Conservation (phyloP, 768 basidiomycete species). For the Russula ochroleuca region DNA sequence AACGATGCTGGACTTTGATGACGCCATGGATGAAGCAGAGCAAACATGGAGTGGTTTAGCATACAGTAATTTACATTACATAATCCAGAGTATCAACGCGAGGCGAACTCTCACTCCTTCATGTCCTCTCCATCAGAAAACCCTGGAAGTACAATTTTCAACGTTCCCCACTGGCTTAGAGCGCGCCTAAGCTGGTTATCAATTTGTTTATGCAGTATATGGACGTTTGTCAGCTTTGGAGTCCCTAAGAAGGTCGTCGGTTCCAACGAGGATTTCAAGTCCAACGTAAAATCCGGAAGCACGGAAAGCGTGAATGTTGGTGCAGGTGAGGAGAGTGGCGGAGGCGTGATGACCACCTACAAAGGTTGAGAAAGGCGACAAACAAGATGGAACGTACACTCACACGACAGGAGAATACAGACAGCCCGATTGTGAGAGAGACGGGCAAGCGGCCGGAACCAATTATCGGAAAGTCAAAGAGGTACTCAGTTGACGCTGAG, state of each 20-base stretch:
- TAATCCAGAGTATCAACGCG: too few relatives aligned
- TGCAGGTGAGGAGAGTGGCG: slow-evolving; percentile 47
- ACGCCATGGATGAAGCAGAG: slow-evolving; percentile 16
- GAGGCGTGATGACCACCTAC: slow-evolving; percentile 63
- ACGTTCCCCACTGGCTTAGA: slow-evolving; percentile 45
- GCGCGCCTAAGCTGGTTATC: slow-evolving; percentile 54
- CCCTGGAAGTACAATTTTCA: slow-evolving; percentile 67
- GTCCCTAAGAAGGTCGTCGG: slow-evolving; percentile 89
- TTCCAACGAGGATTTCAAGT: slow-evolving; percentile 50
- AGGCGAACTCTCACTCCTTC: too few relatives aligned
- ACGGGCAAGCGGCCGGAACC: slow-evolving; percentile 80
- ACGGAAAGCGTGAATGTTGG: slow-evolving; percentile 69
- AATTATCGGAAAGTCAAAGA: slow-evolving; percentile 78
- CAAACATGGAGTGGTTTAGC: too few relatives aligned
- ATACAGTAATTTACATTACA: neutral
- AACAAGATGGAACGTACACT: slow-evolving; percentile 30
- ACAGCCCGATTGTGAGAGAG: slow-evolving; percentile 75
- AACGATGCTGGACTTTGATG: slow-evolving; percentile 62
- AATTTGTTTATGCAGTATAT: slow-evolving; percentile 94
- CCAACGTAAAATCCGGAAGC: slow-evolving; percentile 83
- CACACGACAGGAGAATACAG: slow-evolving; percentile 66
- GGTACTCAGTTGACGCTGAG: slow-evolving; percentile 75
- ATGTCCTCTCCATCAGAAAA: slow-evolving; percentile 39
- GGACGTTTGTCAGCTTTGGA: slow-evolving; percentile 95
- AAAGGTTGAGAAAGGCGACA: slow-evolving; percentile 14